Evolutionary conservation across 768 basidiomycete genomes (phyloP).

Genomic region (Calocera viscosa): DNA sequence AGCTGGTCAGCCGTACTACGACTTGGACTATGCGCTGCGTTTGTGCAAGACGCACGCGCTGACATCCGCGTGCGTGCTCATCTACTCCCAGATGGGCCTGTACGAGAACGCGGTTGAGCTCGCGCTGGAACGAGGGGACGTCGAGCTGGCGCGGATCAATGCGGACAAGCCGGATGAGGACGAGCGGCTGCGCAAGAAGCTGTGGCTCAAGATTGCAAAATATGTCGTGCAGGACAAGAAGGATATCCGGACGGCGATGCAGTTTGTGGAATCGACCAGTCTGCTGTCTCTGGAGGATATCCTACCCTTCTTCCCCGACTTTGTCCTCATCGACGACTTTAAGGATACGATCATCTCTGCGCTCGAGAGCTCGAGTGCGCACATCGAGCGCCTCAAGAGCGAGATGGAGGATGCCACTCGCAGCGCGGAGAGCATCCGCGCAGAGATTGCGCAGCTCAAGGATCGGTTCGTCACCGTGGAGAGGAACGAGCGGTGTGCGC

Average conservation of each 20-base stretch:
- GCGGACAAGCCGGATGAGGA: constrained; percentile 86
- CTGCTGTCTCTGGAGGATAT: constrained; percentile 97
- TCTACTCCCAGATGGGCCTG: constrained; percentile 94
- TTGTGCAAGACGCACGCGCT: constrained; percentile 73
- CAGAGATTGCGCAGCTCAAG: constrained; percentile 72
- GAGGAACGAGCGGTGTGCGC: constrained; percentile 71
- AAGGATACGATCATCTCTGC: constrained; percentile 97
- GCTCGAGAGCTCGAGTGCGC: constrained; percentile 81
- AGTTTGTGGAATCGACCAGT: constrained; percentile 86
- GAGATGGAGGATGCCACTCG: constrained; percentile 96
- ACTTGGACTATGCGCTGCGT: constrained; percentile 90
- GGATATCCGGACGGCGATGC: constrained; percentile 99
- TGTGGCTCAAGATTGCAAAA: constrained; percentile 98
- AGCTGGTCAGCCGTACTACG: constrained; percentile 82
- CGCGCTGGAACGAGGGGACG: constrained; percentile 83
- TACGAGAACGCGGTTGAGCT: constrained; percentile 95
- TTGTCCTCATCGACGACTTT: constrained; percentile 98
- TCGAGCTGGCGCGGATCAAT: constrained; percentile 89
- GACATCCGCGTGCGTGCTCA: constrained; percentile 83
- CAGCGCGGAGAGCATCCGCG: constrained; percentile 85
- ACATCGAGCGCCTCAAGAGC: constrained; percentile 75
- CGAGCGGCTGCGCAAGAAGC: constrained; percentile 69
- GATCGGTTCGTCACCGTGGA: constrained; percentile 89
- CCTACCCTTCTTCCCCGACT: constrained; percentile 98
- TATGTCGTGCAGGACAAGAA: constrained; percentile 97